Evolutionary conservation across 331 rosid species (phyloP).

Genomic region (Pyrus hybrid): DNA sequence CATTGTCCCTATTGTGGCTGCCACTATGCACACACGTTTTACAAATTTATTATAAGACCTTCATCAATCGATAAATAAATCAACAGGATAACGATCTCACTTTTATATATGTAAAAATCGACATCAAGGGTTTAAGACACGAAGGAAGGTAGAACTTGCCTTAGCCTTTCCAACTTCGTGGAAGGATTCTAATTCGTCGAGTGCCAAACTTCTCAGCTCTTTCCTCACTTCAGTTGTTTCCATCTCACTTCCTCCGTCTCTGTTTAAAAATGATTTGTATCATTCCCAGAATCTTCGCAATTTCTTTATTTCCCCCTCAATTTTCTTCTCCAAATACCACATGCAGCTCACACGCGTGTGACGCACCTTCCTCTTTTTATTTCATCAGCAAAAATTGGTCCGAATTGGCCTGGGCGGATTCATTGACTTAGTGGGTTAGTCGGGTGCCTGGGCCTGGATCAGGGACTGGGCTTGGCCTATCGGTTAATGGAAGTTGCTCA

Average conservation of each 20-base stretch:
- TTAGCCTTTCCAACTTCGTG: conserved; percentile 14
- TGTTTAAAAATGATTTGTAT: conserved; percentile 18
- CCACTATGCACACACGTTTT: too few relatives aligned
- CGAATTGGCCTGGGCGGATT: conserved; percentile 21
- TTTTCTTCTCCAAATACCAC: too few relatives aligned
- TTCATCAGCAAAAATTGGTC: conserved; percentile 12
- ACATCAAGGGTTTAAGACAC: neutral
- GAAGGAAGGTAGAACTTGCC: conserved; percentile 29
- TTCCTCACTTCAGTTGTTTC: conserved; percentile 13
- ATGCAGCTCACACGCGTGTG: conserved; percentile 46
- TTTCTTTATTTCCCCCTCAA: conserved; percentile 36
- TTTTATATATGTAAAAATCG: neutral
- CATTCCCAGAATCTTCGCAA: conserved; percentile 45
- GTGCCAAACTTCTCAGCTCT: conserved; percentile 25
- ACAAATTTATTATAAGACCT: too few relatives aligned
- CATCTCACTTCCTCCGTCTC: neutral
- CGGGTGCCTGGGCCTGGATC: neutral
- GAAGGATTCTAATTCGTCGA: conserved; percentile 29
- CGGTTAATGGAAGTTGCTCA: conserved; percentile 32
- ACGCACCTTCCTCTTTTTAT: conserved; percentile 37
- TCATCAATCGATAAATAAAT: too few relatives aligned
- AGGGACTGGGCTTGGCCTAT: conserved; percentile 12
- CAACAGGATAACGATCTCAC: neutral
- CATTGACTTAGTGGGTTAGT: conserved; percentile 13
- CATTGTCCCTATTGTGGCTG: too few relatives aligned